Evolutionary conservation across 495 filamentous ascomycete genomes (phyloP).

Genomic region (Neurospora sp.): DNA sequence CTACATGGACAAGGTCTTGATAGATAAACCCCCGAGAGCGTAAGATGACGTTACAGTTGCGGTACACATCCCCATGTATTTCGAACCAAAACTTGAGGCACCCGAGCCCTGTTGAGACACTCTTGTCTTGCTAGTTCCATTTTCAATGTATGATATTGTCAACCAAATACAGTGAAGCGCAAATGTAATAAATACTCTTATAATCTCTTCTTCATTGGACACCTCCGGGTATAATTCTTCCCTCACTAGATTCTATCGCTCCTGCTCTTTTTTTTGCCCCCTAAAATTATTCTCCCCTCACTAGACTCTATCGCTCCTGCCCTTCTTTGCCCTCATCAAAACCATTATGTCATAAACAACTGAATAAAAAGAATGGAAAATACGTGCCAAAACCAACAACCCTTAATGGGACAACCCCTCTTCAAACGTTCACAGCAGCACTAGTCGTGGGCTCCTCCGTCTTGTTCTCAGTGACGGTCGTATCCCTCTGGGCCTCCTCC

Average conservation of each 20-base stretch:
- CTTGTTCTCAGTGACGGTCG: background rate
- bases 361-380: background rate
- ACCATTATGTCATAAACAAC: background rate
- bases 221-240: background rate
- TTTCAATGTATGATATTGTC: background rate
- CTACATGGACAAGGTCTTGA: background rate
- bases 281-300: background rate
- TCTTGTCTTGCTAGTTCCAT: background rate
- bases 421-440: background rate
- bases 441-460: background rate
- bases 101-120: background rate
- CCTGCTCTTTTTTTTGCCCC: background rate
- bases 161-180: background rate
- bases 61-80: background rate
- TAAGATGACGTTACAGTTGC: background rate
- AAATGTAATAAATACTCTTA: background rate
- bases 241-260: background rate
- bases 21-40: background rate
- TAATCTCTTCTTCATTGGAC: background rate
- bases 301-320: background rate
- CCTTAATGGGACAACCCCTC: background rate
- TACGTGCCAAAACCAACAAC: background rate
- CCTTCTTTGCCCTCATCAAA: background rate
- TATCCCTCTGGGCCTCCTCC: background rate
- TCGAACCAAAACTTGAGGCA: background rate